Percentiles rank a stretch among this genome's conserved stretches.
Conservation (phyloP, 1,284 basidiomycete genomes). For the Meira nashicola region DNA sequence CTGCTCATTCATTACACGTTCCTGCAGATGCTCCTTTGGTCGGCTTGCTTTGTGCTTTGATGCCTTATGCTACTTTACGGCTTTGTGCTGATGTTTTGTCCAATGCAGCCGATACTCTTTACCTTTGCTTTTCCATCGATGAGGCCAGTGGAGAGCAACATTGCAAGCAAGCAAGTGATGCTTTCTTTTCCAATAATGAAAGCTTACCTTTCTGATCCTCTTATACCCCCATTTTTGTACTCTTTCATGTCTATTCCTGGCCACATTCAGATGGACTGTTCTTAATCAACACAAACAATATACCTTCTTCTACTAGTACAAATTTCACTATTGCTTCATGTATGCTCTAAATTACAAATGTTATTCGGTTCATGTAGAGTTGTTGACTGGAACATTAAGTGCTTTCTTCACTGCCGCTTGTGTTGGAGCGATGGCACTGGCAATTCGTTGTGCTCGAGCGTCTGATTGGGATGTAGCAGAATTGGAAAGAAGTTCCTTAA, state of each 20-base stretch:
- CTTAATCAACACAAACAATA: too few relatives aligned
- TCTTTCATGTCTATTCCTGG: too few relatives aligned
- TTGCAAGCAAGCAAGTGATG: conserved; percentile 13
- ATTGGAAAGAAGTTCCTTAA: neutral
- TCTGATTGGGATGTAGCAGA: conserved; percentile 1
- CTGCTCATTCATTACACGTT: conserved; percentile 72
- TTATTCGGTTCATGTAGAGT: too few relatives aligned
- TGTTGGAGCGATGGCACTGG: conserved; percentile 3
- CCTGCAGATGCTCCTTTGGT: conserved; percentile 73
- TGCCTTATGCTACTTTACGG: conserved; percentile 73
- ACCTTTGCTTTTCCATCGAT: conserved; percentile 83
- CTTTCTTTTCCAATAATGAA: conserved; percentile 6
- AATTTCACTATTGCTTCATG: too few relatives aligned
- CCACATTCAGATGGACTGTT: too few relatives aligned
- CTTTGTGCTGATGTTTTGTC: conserved; percentile 76
- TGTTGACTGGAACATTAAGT: neutral
- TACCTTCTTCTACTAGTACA: too few relatives aligned
- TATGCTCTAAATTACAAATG: too few relatives aligned
- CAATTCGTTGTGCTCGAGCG: conserved; percentile 4
- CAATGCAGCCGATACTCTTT: conserved; percentile 80
- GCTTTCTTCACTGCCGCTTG: conserved; percentile 9
- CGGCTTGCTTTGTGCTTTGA: conserved; percentile 69
- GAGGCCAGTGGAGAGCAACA: conserved; percentile 55
- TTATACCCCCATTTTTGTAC: too few relatives aligned
- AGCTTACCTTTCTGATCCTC: too few relatives aligned